Evolutionary conservation across 371 early-diverging fungal genomes (phyloP), one percentile per base, ranked within the genome.

Genomic region (Haplosporangium sp.): DNA sequence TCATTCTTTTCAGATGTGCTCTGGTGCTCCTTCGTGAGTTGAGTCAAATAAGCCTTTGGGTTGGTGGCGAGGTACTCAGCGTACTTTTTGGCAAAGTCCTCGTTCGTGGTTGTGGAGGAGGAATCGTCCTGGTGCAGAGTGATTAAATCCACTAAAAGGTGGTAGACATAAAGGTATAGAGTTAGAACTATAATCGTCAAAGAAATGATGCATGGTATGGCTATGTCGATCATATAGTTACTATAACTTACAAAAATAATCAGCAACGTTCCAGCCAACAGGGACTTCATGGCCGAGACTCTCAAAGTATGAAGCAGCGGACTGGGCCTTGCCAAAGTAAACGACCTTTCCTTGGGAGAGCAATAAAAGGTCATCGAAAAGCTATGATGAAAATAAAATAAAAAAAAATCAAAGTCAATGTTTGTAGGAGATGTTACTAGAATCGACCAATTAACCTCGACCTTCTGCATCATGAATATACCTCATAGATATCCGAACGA

Each of bases 261-360:
- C 98, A 0, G 97, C 97, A 67, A 96, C 91, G 73, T 97, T 96
- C 83, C 92, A 95, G 0, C 94, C 95, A 16, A 87, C 83, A 12
- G 97, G 97, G 68, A 95, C 95, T 1, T 90, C 87, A 40, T 89
- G 85, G 0, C 95, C 95, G 42, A 90, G 83, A 0, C 82, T 82
- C 59, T 86, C 85, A 55, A 96, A 90, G 68, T 92, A 91, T 0
- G 66, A 46, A 20, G 87, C 85, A 7, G 84, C 84, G 6, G 83
- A 71, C 0, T 72, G 40, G 18, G 90, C 86, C 29, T 84, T 82
- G 2, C 95, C 95, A 21, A 94, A 92, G 73, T 92, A 96, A 50
- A 92, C 90, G 40, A 93, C 86, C 53, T 88, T 86, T 2, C 96
- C 95, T 29, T 92, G 92, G 1, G 94, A 90, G 45, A 98, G 85